Percentiles rank a stretch among this genome's conserved stretches.
These are phyloP conservation scores for Neurospora sp. DNA, from an alignment of 495 filamentous ascomycete species.

Conservation along the genomic window DNA sequence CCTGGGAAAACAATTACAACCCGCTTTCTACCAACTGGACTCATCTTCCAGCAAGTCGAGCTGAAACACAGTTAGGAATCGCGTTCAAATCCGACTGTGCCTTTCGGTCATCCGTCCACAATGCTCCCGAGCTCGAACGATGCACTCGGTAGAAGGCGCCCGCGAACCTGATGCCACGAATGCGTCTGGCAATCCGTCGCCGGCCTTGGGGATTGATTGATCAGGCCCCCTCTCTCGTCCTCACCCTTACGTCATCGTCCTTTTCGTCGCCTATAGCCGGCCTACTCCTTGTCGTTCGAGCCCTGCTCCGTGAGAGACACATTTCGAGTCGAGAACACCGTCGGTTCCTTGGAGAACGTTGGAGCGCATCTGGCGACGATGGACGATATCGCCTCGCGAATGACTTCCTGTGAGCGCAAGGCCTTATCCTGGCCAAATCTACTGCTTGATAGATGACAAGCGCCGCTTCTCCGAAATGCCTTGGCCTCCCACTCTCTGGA, in stretches of 20 bases:
- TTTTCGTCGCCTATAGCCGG: background rate
- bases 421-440: no score
- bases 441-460: no score
- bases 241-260: background rate
- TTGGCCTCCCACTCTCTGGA: background rate
- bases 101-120: background rate
- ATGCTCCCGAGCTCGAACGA: background rate
- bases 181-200: background rate
- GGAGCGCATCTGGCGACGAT: background rate
- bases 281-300: background rate
- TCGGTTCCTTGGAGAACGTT: background rate
- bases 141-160: background rate
- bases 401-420: no score
- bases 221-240: background rate
- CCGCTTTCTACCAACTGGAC: background rate
- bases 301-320: background rate
- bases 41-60: background rate
- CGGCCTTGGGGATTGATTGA: background rate
- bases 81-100: background rate
- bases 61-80: background rate
- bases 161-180: background rate
- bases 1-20: background rate
- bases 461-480: no score
- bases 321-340: background rate
- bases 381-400: background rate